Base-by-base conservation (phyloP, 192 early-diverging fungal species). In the Coemansia sp. region DNA sequence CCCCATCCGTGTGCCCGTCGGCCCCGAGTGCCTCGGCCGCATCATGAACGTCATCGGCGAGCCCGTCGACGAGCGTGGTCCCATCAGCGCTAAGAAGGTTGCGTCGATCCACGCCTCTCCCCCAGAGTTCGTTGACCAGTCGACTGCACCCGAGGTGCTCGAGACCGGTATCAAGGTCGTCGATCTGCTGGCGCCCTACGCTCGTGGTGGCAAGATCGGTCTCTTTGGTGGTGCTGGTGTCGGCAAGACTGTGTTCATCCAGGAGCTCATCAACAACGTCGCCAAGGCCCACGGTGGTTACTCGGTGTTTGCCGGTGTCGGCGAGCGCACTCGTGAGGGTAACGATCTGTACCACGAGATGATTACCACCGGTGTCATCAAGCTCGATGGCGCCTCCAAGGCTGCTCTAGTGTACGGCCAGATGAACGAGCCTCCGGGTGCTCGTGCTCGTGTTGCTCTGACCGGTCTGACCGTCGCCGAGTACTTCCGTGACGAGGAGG, bases 301-400 rank as follows among this genome's bases (percentile, higher is more conserved):
- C 92, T 98, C 96, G 60, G 93, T 98, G 65, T 98, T 98, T 88
- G 92, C 92, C 73, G 96, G 96, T 90, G 96, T 98, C 86, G 96
- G 96, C 77, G 96, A 98, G 88, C 96, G 96, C 87, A 98, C 96
- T 65, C 95, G 96, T 90, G 96, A 98, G 88, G 96, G 96, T 87
- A 98, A 98, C 90, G 96, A 98, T 89, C 89, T 98, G 87, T 98
- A 98, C 92, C 94, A 95, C 90, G 96, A 98, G 90, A 98, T 98
- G 96, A 92, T 92, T 78, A 85, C 90, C 68, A 92, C 95, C 61
- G 96, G 96, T 88, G 96, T 98, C 78, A 98, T 98, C 87, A 88
- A 96, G 85, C 90, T 98, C 72, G 91, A 95, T 29, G 95, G 95
- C 74, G 88, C 89, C 49, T 96, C 95, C 79, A 98, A 98, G 92